Evolutionary conservation across 202 grass and related monocot genomes (phyloP).

Genomic region (Setaria viridis): DNA sequence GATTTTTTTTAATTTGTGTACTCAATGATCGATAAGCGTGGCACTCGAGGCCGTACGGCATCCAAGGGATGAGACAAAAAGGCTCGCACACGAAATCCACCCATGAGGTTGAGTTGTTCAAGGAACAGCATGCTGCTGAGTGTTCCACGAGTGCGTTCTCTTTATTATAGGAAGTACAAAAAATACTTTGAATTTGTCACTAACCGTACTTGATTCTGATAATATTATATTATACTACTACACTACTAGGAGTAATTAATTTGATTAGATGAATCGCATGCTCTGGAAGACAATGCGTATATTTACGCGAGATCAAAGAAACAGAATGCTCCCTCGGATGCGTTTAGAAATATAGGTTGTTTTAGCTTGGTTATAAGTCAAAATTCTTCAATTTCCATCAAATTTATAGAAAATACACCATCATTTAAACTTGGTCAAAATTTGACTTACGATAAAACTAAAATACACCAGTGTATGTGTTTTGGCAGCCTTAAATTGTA

Average conservation of each 20-base stretch:
- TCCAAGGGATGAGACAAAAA: conserved; percentile 24
- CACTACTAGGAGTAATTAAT: background rate
- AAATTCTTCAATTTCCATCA: background rate
- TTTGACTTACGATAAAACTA: too few species aligned
- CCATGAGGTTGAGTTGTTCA: background rate
- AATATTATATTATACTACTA: background rate
- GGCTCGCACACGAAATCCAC: background rate
- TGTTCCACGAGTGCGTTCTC: background rate
- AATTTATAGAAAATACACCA: too few species aligned
- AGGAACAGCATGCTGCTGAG: background rate
- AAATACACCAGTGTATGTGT: too few species aligned
- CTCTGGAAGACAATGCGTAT: background rate
- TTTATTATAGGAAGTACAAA: background rate
- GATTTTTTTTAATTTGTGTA: background rate
- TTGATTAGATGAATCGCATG: background rate
- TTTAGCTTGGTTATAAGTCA: background rate
- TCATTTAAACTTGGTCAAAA: too few species aligned
- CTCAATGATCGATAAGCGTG: background rate
- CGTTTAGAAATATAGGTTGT: background rate
- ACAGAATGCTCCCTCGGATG: background rate
- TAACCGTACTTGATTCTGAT: background rate
- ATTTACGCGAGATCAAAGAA: background rate
- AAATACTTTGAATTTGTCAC: background rate
- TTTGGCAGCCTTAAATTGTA: too few species aligned
- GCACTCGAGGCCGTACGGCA: background rate